phyloP scores from a whole-genome alignment of 495 filamentous ascomycete species.

The Neurospora africana region DNA sequence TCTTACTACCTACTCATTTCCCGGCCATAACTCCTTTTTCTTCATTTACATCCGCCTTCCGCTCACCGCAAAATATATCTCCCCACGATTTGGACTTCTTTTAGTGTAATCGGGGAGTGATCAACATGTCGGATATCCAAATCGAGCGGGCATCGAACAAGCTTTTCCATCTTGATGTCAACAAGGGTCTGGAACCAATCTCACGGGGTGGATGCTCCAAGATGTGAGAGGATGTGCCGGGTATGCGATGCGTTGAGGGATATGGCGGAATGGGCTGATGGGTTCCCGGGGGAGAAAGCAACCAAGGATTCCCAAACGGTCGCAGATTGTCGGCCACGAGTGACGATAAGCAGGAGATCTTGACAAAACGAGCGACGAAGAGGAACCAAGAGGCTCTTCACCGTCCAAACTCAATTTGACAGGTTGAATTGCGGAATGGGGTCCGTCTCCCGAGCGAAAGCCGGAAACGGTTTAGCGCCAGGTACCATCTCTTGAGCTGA shows the following conservation, averaged over 20 bases:
- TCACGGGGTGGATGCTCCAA: neutral
- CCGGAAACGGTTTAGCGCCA: neutral
- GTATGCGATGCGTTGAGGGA: neutral
- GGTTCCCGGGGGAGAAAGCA: neutral
- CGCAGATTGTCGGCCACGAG: neutral
- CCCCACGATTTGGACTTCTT: neutral
- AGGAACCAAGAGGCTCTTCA: neutral
- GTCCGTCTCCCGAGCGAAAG: neutral
- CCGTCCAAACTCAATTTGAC: neutral
- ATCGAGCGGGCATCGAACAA: neutral
- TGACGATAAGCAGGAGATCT: neutral
- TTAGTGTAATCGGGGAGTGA: neutral
- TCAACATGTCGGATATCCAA: neutral
- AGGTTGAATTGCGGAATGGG: neutral
- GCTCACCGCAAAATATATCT: neutral
- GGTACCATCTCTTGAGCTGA: neutral
- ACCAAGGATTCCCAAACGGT: neutral
- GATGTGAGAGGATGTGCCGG: neutral
- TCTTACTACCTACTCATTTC: neutral
- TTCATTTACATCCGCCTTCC: neutral
- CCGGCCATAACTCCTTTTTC: neutral
- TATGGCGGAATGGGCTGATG: neutral
- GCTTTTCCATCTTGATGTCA: neutral
- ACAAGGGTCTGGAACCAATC: neutral
- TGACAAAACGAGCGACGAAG: neutral